phyloP scores from a whole-genome alignment of 257 asterid genomes.

The Solanum acaule region DNA sequence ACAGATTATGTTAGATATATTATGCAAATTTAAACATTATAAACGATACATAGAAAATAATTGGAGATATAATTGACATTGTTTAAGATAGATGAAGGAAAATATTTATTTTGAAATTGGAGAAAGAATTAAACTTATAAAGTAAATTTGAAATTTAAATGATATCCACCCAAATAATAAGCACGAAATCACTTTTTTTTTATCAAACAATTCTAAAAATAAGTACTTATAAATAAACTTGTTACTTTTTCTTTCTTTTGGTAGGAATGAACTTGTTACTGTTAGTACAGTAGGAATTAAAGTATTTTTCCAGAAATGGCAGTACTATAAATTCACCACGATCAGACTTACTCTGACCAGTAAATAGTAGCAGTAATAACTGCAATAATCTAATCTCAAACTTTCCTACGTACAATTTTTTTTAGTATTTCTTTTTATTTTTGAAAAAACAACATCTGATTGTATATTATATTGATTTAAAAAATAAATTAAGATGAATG shows the following conservation, averaged over 20 bases:
- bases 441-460: background rate
- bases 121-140: background rate
- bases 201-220: background rate
- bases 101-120: background rate
- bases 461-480: background rate
- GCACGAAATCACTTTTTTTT: background rate
- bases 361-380: background rate
- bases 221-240: background rate
- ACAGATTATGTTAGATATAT: background rate
- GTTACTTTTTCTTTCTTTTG: background rate
- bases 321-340: background rate
- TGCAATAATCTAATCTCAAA: background rate
- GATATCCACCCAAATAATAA: background rate
- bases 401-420: background rate
- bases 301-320: background rate
- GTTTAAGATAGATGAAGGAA: background rate
- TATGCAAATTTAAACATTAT: background rate
- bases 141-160: background rate
- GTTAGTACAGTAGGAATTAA: background rate
- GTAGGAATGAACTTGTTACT: background rate
- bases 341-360: background rate
- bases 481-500: background rate
- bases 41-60: no score
- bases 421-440: background rate
- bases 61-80: background rate